These are phyloP conservation scores for Stephania japonica DNA, from an alignment of 164 flowering plant genomes.

Conservation along the genomic window DNA sequence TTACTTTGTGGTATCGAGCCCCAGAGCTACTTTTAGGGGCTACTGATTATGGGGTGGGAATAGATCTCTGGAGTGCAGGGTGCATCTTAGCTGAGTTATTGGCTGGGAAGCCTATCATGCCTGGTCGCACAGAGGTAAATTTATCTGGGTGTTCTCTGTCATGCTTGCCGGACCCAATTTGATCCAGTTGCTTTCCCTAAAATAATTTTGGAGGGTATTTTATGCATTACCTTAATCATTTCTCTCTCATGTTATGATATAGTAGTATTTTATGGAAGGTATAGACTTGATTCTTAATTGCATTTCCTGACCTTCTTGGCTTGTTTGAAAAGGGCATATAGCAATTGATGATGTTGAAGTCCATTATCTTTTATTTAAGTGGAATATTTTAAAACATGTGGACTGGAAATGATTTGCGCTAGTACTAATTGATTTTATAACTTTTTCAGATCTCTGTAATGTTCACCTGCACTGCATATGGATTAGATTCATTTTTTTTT, in stretches of 20 bases:
- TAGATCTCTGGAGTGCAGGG: constrained; percentile 61
- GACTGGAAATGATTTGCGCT: background rate
- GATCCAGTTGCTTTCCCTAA: background rate
- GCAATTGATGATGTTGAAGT: background rate
- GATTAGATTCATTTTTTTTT: no score
- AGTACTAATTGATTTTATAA: background rate
- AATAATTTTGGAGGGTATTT: background rate
- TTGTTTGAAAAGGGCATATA: background rate
- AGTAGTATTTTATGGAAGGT: background rate
- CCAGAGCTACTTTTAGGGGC: constrained; percentile 59
- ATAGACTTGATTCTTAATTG: background rate
- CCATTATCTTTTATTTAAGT: background rate
- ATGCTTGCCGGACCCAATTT: background rate
- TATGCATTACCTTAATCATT: background rate
- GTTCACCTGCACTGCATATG: background rate
- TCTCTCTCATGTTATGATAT: background rate
- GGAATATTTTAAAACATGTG: background rate
- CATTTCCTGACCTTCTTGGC: background rate
- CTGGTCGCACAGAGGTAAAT: constrained; percentile 52
- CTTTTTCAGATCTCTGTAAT: background rate
- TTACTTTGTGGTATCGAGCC: constrained; percentile 56
- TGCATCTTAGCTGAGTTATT: constrained; percentile 54
- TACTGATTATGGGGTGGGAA: constrained; percentile 48
- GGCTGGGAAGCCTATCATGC: constrained; percentile 57
- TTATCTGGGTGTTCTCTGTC: background rate